Base-by-base conservation (phyloP, 2,329 filamentous ascomycete species). In the Xylaria sp. region DNA sequence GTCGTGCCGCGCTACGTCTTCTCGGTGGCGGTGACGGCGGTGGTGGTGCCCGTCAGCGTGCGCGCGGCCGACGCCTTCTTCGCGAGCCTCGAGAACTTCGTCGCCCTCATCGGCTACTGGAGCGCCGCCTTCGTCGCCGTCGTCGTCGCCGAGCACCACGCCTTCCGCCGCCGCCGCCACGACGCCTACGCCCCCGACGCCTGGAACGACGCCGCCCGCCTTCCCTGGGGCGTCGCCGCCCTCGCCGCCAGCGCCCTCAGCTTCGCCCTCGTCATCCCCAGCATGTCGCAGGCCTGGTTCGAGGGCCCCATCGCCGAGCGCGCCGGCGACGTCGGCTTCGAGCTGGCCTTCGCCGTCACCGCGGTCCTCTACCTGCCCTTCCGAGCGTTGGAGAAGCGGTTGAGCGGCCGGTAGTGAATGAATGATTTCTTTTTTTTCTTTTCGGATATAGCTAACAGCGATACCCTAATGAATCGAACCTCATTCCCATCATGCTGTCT, bases 281-380 rank as follows among this genome's bases (percentile, higher is more conserved):
- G 78, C 26, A 86, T 87, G 78, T 76, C 74, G 8, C 81, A 85
- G 68, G 79, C 77, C 3, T 87, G 83, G 83, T 87, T 78, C 63
- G 80, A 76, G 7, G 84, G 84, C 0, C 84, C 84, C 0, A 81
- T 87, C 60, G 84, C 83, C 0, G 70, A 76, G 68, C 78, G 63
- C 34, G 85, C 84, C 9, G 85, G 85, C 0, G 85, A 88, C 59
- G 81, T 88, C 66, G 86, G 85, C 0, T 87, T 88, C 52, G 85
- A 88, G 72, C 71, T 85, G 66, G 84, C 84, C 0, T 80, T 87
- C 63, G 75, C 76, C 22, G 65, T 79, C 9, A 74, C 73, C 7
- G 69, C 69, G n/a, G 40, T 75, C 50, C 58, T 78, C 20, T 79
- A 80, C 57, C 52, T 77, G 6, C 76, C 76, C 3, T 63, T 78